Evolutionary conservation across 169 alveolate genomes (phyloP), one percentile per base, ranked within the genome.

Genomic region (Amoebophrya sp.): DNA sequence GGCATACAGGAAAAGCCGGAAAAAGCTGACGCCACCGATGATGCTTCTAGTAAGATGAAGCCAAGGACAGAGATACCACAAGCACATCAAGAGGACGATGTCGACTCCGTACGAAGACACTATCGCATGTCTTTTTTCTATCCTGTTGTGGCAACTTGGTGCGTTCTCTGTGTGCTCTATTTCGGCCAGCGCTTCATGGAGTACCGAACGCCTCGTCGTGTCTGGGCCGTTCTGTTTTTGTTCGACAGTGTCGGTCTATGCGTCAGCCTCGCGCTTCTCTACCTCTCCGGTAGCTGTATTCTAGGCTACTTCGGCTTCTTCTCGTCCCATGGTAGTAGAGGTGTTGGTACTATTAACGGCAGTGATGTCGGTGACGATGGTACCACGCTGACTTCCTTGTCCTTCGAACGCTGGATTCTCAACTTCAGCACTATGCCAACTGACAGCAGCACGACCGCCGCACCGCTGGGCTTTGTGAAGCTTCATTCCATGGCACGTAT

Each of bases 261-360:
- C 26, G 83, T 18, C 38, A 65, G 83, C 26, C n/a, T 6, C 83
- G 33, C n/a, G 12, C 83, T 65, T 18, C 26, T 65, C 83, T 29
- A 26, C 83, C 18, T 36, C 10, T 29, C 83, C 38, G 83, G 83
- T 0, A 65, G n/a, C 83, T 65, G 83, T 36, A 65, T 65, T 26
- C n/a, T 65, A 29, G 83, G n/a, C 83, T 65, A 65, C 83, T 65
- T 65, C n/a, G 83, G 83, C 83, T 65, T 26, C 83, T 18, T 65
- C 2, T 47, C 65, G 29, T 6, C 29, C 65, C 29, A 47, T 18
- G 29, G 29, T 18, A 47, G 6, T 47, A 47, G 65, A 6, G 29
- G 65, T 6, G 65, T 12, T 6, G 65, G 29, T 47, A 12, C 65
- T 47, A 47, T 18, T 6, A 18, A 12, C 65, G 65, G 65, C 6